These are phyloP conservation scores for Chalciporus sp. DNA, from an alignment of 1,284 basidiomycete genomes.

Conservation along the genomic window DNA sequence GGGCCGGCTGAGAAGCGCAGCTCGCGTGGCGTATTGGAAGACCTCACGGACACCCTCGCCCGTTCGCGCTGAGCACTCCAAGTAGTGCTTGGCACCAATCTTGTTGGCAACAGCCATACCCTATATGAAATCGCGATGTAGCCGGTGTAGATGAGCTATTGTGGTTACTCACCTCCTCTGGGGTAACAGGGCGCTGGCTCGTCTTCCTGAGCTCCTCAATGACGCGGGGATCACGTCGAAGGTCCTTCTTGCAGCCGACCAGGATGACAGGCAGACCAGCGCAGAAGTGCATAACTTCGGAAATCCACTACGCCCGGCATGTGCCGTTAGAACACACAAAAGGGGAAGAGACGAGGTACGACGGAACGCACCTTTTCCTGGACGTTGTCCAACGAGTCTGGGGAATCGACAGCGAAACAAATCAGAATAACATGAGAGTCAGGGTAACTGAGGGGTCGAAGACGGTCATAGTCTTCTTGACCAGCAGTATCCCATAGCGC, in stretches of 20 bases:
- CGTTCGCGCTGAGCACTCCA: conserved; percentile 89
- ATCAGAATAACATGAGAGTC: conserved; percentile 94
- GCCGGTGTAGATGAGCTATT: background rate
- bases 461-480: conserved; percentile 89
- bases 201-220: conserved; percentile 82
- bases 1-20: conserved; percentile 63
- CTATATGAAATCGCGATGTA: conserved; percentile 37
- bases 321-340: conserved; percentile 8
- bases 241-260: conserved; percentile 92
- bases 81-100: conserved; percentile 87
- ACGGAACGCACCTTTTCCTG: conserved; percentile 81
- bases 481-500: conserved; percentile 96
- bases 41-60: conserved; percentile 91
- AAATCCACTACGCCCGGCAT: conserved; percentile 72
- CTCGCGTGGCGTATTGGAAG: conserved; percentile 87
- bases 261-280: conserved; percentile 85
- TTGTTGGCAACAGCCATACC: conserved; percentile 87
- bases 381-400: conserved; percentile 92
- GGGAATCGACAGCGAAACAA: conserved; percentile 92
- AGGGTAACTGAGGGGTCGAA: conserved; percentile 88
- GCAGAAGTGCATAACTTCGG: conserved; percentile 94
- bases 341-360: background rate
- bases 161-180: conserved; percentile 58
- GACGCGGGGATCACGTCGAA: conserved; percentile 78
- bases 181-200: conserved; percentile 79